Evolutionary conservation across 805 yeast genomes (phyloP).

Genomic region (Saccharomycopsis fermentans): DNA sequence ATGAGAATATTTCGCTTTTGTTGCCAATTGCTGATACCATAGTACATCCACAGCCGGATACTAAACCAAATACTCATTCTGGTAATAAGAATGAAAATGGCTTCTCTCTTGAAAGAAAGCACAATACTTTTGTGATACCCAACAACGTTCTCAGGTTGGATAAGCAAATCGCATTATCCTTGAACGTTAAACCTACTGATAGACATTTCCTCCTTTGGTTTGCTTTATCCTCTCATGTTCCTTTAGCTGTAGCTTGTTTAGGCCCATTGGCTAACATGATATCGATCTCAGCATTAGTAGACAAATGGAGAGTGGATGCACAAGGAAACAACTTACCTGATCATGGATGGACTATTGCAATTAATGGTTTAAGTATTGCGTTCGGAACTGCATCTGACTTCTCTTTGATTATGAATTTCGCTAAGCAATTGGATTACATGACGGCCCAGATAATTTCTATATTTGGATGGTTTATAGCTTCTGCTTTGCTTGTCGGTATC

Average conservation of each 20-base stretch:
- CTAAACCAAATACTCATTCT: background rate
- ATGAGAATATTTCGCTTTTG: background rate
- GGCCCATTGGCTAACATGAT: constrained; percentile 74
- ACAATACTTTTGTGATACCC: constrained; percentile 6
- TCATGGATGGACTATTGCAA: constrained; percentile 34
- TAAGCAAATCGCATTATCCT: constrained; percentile 13
- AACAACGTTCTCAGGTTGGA: constrained; percentile 10
- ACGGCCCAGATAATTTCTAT: constrained; percentile 55
- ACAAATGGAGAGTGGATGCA: constrained; percentile 46
- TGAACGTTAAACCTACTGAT: constrained; percentile 16
- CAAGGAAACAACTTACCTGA: constrained; percentile 26
- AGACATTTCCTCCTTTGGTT: constrained; percentile 40
- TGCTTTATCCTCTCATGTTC: constrained; percentile 55
- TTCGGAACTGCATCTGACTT: constrained; percentile 61
- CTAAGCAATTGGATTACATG: constrained; percentile 46
- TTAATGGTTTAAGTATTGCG: constrained; percentile 55
- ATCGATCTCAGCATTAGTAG: constrained; percentile 60
- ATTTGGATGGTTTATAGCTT: constrained; percentile 54
- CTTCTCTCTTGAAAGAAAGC: background rate
- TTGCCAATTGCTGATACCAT: background rate
- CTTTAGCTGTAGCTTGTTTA: constrained; percentile 64
- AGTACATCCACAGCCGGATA: background rate
- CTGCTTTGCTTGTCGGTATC: constrained; percentile 40
- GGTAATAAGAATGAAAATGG: background rate
- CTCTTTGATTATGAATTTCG: constrained; percentile 61